Conservation (phyloP, 768 basidiomycete species). For the Cantharellus cinnabarinus region DNA sequence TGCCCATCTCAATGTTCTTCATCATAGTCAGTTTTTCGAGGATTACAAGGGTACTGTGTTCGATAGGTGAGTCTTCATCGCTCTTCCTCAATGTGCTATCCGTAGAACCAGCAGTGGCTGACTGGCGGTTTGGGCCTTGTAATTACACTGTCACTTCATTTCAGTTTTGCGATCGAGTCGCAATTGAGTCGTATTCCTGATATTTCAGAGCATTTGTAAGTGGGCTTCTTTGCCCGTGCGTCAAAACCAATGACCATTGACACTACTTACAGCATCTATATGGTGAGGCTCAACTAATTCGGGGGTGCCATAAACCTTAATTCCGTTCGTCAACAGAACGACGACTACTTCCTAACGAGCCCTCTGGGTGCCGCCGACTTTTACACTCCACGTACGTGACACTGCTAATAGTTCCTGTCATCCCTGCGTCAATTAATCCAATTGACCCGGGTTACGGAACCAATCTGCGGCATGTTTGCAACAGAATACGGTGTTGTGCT, state of each 20-base stretch:
- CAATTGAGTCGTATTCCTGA: constrained; percentile 8
- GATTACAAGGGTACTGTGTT: constrained; percentile 8
- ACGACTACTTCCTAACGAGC: constrained; percentile 12
- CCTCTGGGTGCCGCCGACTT: neutral
- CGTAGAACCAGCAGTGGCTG: too few relatives aligned
- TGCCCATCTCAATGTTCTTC: neutral
- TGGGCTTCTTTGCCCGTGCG: neutral
- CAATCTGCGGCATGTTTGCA: neutral
- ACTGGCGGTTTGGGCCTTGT: too few relatives aligned
- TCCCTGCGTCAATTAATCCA: neutral
- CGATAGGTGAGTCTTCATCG: constrained; percentile 7
- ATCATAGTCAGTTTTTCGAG: constrained; percentile 6
- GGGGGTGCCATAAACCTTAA: neutral
- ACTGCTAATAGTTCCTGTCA: neutral
- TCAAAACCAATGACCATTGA: neutral
- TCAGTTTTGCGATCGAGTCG: constrained; percentile 9
- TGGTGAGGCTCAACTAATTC: neutral
- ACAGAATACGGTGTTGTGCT: constrained; percentile 12
- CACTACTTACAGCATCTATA: constrained; percentile 2
- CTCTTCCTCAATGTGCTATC: too few relatives aligned
- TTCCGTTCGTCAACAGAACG: constrained; percentile 10
- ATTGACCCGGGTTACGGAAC: too few relatives aligned
- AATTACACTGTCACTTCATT: neutral
- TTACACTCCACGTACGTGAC: constrained; percentile 1
- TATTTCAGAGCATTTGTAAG: constrained; percentile 9